A percentile compares a stretch with the other conserved stretches of the same genome.
Evolutionary conservation across 768 basidiomycete genomes (phyloP).

Genomic region (Lactarius deliciosus): DNA sequence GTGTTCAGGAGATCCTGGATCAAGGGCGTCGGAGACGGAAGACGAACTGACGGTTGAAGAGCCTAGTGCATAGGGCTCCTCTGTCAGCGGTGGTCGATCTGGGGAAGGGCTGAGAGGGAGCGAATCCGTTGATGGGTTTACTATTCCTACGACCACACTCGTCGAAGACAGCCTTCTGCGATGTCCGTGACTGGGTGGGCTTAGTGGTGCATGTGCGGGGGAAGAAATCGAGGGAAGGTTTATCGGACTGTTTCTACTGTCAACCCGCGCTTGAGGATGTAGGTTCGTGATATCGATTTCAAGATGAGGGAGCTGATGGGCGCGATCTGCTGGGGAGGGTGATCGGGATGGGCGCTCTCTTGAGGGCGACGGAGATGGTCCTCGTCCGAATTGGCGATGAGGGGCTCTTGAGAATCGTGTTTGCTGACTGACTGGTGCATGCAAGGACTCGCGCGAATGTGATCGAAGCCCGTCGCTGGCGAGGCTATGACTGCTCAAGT

Average conservation of each 20-base stretch:
- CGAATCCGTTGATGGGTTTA: constrained; percentile 15
- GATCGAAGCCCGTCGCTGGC: constrained; percentile 13
- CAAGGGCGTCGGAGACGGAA: neutral
- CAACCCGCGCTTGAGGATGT: neutral
- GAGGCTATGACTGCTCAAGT: constrained; percentile 10
- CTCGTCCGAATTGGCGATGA: constrained; percentile 15
- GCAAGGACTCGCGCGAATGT: constrained; percentile 2
- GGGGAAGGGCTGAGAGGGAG: neutral
- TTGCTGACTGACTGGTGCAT: neutral
- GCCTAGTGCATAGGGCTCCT: neutral
- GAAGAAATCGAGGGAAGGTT: neutral
- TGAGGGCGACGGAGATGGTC: neutral
- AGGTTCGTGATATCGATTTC: neutral
- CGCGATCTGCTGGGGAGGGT: neutral
- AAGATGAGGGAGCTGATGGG: neutral
- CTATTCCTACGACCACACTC: neutral
- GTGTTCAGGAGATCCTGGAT: neutral
- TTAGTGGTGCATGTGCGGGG: neutral
- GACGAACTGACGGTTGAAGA: neutral
- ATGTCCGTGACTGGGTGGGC: neutral
- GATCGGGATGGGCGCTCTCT: neutral
- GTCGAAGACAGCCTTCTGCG: constrained; percentile 9
- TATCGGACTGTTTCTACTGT: neutral
- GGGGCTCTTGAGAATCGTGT: neutral
- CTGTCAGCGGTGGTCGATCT: neutral